These are phyloP conservation scores for Oryza coarctata DNA, from an alignment of 176 grass and related monocot genomes.

Conservation along the genomic window DNA sequence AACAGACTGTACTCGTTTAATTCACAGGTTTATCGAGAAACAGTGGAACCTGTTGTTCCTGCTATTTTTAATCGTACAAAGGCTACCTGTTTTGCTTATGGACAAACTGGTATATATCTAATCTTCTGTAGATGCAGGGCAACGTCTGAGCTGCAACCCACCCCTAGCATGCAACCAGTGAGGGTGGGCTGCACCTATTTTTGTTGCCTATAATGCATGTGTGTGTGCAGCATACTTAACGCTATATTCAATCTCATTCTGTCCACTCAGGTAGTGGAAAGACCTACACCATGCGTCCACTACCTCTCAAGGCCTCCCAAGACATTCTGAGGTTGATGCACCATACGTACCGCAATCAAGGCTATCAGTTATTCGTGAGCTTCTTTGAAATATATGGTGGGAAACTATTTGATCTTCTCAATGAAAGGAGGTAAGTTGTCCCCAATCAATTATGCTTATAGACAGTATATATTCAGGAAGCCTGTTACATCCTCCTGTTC, in stretches of 20 bases:
- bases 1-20: slow-evolving; percentile 15
- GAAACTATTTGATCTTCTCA: slow-evolving; percentile 94
- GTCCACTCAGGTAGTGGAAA: slow-evolving; percentile 88
- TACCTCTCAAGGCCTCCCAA: slow-evolving; percentile 94
- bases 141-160: neutral
- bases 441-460: neutral
- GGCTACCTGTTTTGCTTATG: slow-evolving; percentile 99
- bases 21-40: slow-evolving; percentile 89
- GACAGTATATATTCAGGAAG: neutral
- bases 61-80: slow-evolving; percentile 95
- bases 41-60: slow-evolving; percentile 93
- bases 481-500: slow-evolving; percentile 11
- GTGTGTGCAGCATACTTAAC: slow-evolving; percentile 9
- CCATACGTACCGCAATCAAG: slow-evolving; percentile 88
- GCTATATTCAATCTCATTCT: slow-evolving; percentile 26
- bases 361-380: slow-evolving; percentile 88
- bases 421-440: slow-evolving; percentile 77
- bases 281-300: slow-evolving; percentile 95
- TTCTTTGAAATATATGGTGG: slow-evolving; percentile 99
- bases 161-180: neutral
- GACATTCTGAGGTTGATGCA: slow-evolving; percentile 97
- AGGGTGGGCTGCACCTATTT: neutral
- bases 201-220: neutral
- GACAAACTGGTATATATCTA: slow-evolving; percentile 78
- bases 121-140: slow-evolving; percentile 18